Evolutionary conservation across 140 eudicot species (phyloP).

Genomic region (Cichorium intybus): DNA sequence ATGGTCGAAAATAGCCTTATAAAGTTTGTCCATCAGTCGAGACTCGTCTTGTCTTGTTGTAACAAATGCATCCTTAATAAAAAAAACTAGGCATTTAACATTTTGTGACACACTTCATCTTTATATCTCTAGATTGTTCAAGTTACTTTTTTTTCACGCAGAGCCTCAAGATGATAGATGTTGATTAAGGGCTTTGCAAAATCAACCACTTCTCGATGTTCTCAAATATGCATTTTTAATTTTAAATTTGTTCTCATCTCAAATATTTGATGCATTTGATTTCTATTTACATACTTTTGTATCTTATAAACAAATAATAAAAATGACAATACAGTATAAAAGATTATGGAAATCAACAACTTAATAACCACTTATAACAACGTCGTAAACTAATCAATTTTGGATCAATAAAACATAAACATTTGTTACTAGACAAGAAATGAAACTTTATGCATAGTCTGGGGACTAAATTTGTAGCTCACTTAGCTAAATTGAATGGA

Average conservation of each 20-base stretch:
- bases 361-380: not conserved
- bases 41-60: too few species aligned
- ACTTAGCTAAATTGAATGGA: conserved; percentile 2
- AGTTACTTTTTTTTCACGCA: not conserved
- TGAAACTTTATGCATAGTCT: not conserved
- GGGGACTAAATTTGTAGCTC: conserved; percentile 8
- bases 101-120: not conserved
- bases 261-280: not conserved
- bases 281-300: too few species aligned
- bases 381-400: not conserved
- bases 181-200: not conserved
- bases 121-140: not conserved
- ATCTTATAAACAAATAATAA: not conserved
- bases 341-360: not conserved
- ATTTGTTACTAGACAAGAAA: not conserved
- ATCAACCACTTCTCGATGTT: too few species aligned
- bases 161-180: not conserved
- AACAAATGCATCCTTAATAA: not conserved
- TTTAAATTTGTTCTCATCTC: not conserved
- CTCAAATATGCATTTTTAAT: too few species aligned
- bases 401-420: not conserved
- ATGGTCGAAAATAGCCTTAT: not conserved
- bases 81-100: not conserved
- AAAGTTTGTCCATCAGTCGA: not conserved
- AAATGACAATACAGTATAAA: not conserved